Conservation (phyloP, 2,329 filamentous ascomycete genomes). For the Eutypa lata region DNA sequence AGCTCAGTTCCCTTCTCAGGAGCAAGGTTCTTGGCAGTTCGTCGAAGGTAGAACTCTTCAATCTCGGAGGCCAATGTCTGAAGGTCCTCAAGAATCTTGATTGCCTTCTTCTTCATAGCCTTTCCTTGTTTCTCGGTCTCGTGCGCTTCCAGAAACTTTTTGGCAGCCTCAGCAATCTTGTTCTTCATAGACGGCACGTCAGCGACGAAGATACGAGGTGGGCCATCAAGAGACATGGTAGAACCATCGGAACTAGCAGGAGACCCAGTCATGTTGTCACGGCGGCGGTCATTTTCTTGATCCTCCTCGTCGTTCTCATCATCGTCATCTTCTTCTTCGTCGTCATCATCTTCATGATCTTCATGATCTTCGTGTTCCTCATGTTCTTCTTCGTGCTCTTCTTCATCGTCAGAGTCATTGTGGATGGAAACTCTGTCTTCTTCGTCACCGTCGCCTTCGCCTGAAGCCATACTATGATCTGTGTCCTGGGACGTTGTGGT, state of each 20-base stretch:
- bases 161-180: constrained; percentile 72
- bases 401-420: constrained; percentile 50
- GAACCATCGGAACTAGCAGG: constrained; percentile 64
- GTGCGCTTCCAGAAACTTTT: constrained; percentile 79
- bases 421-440: constrained; percentile 35
- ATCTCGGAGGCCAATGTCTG: constrained; percentile 70
- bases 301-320: constrained; percentile 55
- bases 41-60: constrained; percentile 64
- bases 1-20: constrained; percentile 57
- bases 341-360: constrained; percentile 47
- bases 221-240: constrained; percentile 60
- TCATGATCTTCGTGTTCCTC: constrained; percentile 49
- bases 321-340: constrained; percentile 45
- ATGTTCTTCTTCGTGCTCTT: too few relatives aligned
- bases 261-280: constrained; percentile 64
- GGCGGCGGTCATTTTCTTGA: constrained; percentile 39
- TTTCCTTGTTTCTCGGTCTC: constrained; percentile 72
- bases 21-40: constrained; percentile 42
- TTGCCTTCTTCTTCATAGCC: constrained; percentile 74
- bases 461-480: constrained; percentile 27
- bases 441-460: constrained; percentile 16
- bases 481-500: constrained; percentile 25
- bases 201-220: constrained; percentile 44
- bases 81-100: constrained; percentile 69
- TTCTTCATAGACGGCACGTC: constrained; percentile 61